Conservation (phyloP, 129 eudicot genomes). For the Lactuca saligna region DNA sequence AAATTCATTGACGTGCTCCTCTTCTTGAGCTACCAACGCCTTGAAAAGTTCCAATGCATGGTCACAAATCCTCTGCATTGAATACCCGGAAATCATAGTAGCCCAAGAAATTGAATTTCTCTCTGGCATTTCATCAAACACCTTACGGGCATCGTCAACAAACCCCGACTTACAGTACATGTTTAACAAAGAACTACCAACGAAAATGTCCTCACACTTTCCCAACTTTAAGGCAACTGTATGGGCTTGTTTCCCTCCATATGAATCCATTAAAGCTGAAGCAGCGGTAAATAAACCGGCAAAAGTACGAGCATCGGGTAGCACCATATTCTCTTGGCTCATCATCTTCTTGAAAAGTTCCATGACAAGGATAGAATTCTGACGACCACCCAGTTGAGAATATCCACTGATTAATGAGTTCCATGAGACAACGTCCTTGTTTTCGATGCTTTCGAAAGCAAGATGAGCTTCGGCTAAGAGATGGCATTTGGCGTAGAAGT, state of each 20-base stretch:
- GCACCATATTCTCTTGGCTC: slow-evolving; percentile 21
- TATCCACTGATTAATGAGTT: slow-evolving; percentile 69
- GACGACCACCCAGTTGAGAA: slow-evolving; percentile 50
- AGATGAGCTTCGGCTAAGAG: slow-evolving; percentile 55
- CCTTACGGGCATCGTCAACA: slow-evolving; percentile 55
- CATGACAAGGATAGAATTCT: slow-evolving; percentile 41
- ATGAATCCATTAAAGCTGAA: slow-evolving; percentile 36
- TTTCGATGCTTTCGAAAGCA: slow-evolving; percentile 45
- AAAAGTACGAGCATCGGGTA: slow-evolving; percentile 69
- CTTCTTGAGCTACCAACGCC: slow-evolving; percentile 36
- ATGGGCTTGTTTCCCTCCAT: slow-evolving; percentile 53
- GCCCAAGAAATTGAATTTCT: slow-evolving; percentile 85
- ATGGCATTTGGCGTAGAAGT: slow-evolving; percentile 77
- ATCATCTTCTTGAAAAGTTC: slow-evolving; percentile 47
- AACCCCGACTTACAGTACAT: slow-evolving; percentile 70
- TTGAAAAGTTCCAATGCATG: slow-evolving; percentile 61
- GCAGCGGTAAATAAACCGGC: slow-evolving; percentile 63
- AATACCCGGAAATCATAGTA: slow-evolving; percentile 84
- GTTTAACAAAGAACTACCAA: slow-evolving; percentile 68
- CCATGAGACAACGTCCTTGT: slow-evolving; percentile 76
- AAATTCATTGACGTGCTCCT: slow-evolving; percentile 58
- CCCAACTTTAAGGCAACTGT: slow-evolving; percentile 46
- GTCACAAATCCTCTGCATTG: slow-evolving; percentile 46
- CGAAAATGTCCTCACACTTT: slow-evolving; percentile 54
- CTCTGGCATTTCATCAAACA: slow-evolving; percentile 85